Evolutionary conservation across 2,329 filamentous ascomycete genomes (phyloP), one percentile per base, ranked within the genome.

Genomic region (Fusarium pininemorale): DNA sequence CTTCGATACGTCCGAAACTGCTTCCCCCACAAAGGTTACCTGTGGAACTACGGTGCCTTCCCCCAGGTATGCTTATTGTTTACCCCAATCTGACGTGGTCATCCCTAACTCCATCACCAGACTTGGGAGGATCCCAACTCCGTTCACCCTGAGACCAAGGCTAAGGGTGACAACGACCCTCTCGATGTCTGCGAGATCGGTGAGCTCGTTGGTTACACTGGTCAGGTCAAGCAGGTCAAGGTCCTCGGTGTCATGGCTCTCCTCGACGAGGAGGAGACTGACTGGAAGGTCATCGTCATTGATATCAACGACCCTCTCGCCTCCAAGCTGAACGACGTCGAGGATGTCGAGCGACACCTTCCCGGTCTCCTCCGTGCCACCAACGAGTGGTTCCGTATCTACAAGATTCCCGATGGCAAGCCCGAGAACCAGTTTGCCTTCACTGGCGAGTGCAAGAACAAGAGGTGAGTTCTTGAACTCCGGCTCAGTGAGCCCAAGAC

Each of bases 361-460:
- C 96, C 96, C 70, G 96, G 96, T 80, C 94, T 99, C 69, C 90
- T 99, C 84, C 93, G 96, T 79, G 96, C 96, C 83, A 98, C 96
- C 83, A 99, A 99, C 83, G 96, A 99, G 90, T 99, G 96, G 96
- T 99, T 99, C 95, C 95, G 96, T 85, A 99, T 99, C 91, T 99
- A 99, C 93, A 99, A 99, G 91, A 99, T 99, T 87, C 96, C 96
- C 83, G 96, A 99, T 83, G 96, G 96, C 90, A 99, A 99, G 95
- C 95, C 96, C 81, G 96, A 99, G 93, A 99, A 99, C 92, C 96
- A 98, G 89, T 99, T 99, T 83, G 96, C 96, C 81, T 99, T 99
- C 90, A 98, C 95, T 69, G 96, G 96, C 88, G 96, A 99, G 90
- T 98, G 96, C 94, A 99, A 99, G 93, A 99, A 99, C 92, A 97